Base-by-base conservation (phyloP, 805 yeast species). In the Clavispora carvajalis region DNA sequence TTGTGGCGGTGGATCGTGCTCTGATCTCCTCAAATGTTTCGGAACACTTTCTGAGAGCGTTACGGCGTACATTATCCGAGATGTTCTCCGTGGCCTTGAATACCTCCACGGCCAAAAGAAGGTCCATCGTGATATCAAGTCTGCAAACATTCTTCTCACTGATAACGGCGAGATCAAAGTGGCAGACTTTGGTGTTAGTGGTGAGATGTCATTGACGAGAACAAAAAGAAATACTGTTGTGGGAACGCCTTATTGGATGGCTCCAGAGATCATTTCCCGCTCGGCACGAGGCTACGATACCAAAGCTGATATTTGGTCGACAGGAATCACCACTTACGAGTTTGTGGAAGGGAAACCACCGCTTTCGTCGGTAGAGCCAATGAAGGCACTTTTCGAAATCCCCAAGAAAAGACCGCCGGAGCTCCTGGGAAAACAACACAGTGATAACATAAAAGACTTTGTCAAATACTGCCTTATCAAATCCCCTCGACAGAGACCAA, bases 181-280 rank as follows among this genome's bases (percentile, higher is more conserved):
- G 23, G 96, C 89, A 0, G 98, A 91, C 63, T 90, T 90, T 67
- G 98, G 98, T 1, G 96, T 90, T 4, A 79, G 91, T 52, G 93
- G 93, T 0, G 93, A 88, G 59, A 69, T 90, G 21, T 74, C 82
- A 16, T 62, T 69, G 34, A 73, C 83, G 7, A 43, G 49, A 11
- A 37, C 52, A n/a, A 71, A 71, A 45, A 75, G 82, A 47, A 77
- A 76, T 40, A 86, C 96, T 0, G 82, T 90, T 70, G 96, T 89
- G 38, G 98, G 98, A 1, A 89, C 97, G 0, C 96, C 97, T 11
- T 87, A 79, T 61, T 90, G 97, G 97, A 90, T 91, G 98, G 99
- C 99, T 0, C 99, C 99, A 0, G 99, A 93, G 59, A 85, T 91
- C n/a, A 84, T 93, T 33, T 59, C 69, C 5, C 40, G 43, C 55